A percentile compares a stretch with the other conserved stretches of the same genome.
Evolutionary conservation across 805 yeast species (phyloP).

Genomic region (Kazachstania taianensis): DNA sequence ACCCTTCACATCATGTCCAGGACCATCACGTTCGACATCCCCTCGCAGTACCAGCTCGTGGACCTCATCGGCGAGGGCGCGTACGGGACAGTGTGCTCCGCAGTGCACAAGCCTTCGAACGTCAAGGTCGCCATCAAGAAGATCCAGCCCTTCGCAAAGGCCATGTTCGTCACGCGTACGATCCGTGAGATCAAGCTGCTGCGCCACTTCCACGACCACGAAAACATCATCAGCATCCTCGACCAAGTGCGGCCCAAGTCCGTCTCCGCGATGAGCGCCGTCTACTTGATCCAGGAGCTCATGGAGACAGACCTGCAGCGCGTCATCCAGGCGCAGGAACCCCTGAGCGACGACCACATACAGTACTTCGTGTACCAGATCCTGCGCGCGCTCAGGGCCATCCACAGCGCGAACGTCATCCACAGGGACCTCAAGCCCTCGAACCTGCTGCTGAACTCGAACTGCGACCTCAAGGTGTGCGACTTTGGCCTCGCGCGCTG

Average conservation of each 20-base stretch:
- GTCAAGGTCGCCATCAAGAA: constrained; percentile 68
- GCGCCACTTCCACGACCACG: constrained; percentile 55
- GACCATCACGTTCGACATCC: constrained; percentile 51
- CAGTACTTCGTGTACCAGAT: constrained; percentile 65
- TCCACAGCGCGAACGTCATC: constrained; percentile 63
- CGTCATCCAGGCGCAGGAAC: constrained; percentile 38
- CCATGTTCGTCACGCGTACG: constrained; percentile 59
- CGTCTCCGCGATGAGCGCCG: constrained; percentile 55
- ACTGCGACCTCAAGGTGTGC: constrained; percentile 68
- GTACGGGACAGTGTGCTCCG: constrained; percentile 69
- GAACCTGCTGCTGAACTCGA: constrained; percentile 53
- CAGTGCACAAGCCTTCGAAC: constrained; percentile 50
- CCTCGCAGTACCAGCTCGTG: constrained; percentile 48
- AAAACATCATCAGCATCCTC: constrained; percentile 55
- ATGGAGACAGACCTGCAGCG: constrained; percentile 69
- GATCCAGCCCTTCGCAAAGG: constrained; percentile 58
- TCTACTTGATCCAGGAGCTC: constrained; percentile 64
- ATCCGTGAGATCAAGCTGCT: constrained; percentile 59
- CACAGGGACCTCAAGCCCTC: constrained; percentile 75
- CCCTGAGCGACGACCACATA: constrained; percentile 53
- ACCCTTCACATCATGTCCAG: constrained; percentile 24
- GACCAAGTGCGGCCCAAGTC: constrained; percentile 57
- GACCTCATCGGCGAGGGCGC: constrained; percentile 73
- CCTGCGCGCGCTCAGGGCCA: constrained; percentile 55
- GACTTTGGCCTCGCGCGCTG: constrained; percentile 69